Evolutionary conservation across 495 filamentous ascomycete genomes (phyloP), one percentile per base, ranked within the genome.

Genomic region (Penicillium angulare): DNA sequence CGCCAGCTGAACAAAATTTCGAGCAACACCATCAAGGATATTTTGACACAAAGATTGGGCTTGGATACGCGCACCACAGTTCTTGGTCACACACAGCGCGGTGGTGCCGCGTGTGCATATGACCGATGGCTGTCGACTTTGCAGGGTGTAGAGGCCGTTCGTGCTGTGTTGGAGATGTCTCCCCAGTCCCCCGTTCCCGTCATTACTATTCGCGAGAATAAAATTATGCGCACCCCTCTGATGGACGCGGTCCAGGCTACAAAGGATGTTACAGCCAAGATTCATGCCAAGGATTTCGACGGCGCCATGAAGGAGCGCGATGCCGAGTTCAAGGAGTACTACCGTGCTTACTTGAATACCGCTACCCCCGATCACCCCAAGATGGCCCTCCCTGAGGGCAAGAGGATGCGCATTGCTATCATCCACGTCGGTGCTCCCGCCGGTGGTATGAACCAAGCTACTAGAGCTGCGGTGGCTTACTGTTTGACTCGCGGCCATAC

Each of bases 381-480:
- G 40, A 64, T 86, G 53, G 61, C 76, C 41, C 74, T 96, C 16
- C 82, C 90, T 0, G 75, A 83, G 49, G 78, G 86, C 29, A 87
- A 95, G 88, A 85, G 85, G 58, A 91, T 97, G 90, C 84, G 83
- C 31, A 89, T 99, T 59, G 93, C 87, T 6, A 92, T 97, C 54
- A 87, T 99, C 64, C 95, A 99, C 60, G 90, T 98, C 49, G 95
- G 95, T 56, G 95, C 95, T 22, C 95, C 95, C 5, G 95, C 95
- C n/a, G 95, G 93, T 61, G 95, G 95, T 64, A 97, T 99, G 86
- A 99, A 99, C 71, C 90, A 92, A 35, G 92, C 95, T 17, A 95
- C 95, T 15, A 85, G 95, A 45, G 93, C 90, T 15, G 93, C 89
- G 9, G 91, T 96, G 9, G 89, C 90, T n/a, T 99, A 96, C 74